These are phyloP conservation scores for Suhomyces bribrorum DNA, from an alignment of 1,139 yeast genomes.

Conservation along the genomic window DNA sequence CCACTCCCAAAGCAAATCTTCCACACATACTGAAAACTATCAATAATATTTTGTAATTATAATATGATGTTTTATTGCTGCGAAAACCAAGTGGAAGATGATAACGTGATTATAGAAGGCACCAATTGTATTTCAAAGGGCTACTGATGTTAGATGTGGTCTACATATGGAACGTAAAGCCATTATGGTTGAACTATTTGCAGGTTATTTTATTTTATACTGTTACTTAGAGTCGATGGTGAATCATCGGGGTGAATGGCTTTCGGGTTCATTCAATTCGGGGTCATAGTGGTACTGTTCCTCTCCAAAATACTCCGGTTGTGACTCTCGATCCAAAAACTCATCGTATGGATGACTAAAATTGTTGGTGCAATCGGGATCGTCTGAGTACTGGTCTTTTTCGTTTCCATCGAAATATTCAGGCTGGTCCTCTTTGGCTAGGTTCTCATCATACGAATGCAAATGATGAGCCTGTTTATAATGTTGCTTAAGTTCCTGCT, in stretches of 20 bases:
- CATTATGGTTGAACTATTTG: no score
- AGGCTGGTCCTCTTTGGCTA: constrained; percentile 40
- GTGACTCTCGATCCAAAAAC: constrained; percentile 27
- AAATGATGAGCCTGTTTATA: constrained; percentile 2
- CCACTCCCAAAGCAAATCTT: constrained; percentile 44
- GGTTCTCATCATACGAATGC: constrained; percentile 36
- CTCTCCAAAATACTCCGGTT: constrained; percentile 23
- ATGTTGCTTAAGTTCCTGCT: constrained; percentile 4
- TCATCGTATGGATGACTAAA: constrained; percentile 42
- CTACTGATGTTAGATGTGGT: no score
- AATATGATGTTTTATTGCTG: neutral
- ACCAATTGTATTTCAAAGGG: no score
- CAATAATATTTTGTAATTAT: no score
- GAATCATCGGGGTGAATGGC: no score
- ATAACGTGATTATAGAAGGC: neutral
- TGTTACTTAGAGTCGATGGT: no score
- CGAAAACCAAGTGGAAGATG: neutral
- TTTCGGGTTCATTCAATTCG: constrained; percentile 8
- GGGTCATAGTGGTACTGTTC: constrained; percentile 14
- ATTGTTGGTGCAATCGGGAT: constrained; percentile 36
- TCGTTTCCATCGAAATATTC: constrained; percentile 42
- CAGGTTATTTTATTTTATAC: no score
- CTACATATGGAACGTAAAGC: no score
- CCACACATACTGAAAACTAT: constrained; percentile 39
- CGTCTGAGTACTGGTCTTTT: constrained; percentile 35